phyloP scores from a whole-genome alignment of 495 filamentous ascomycete genomes.

The Neohortaea acidophila region DNA sequence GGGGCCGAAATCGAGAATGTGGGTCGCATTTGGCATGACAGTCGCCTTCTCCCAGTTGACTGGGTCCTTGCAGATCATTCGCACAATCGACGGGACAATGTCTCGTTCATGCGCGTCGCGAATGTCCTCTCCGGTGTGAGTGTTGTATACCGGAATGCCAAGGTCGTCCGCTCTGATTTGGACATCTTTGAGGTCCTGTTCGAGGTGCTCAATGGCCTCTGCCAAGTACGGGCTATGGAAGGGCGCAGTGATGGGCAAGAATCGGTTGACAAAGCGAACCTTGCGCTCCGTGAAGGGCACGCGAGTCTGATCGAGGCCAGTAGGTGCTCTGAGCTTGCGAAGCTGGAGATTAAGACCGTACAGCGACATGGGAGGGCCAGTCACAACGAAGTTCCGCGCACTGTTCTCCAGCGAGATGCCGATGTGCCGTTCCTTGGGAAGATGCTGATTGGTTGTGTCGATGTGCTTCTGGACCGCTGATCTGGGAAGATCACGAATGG shows the following conservation, averaged over 20 bases:
- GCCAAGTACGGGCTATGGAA: slow-evolving; percentile 92
- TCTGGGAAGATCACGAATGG: slow-evolving; percentile 78
- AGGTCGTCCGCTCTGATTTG: slow-evolving; percentile 51
- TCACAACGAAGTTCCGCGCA: slow-evolving; percentile 90
- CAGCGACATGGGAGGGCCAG: slow-evolving; percentile 85
- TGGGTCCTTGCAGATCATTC: slow-evolving; percentile 82
- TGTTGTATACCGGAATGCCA: slow-evolving; percentile 73
- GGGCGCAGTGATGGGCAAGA: slow-evolving; percentile 90
- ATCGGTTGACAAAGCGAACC: slow-evolving; percentile 89
- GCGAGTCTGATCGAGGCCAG: slow-evolving; percentile 87
- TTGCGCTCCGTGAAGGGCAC: slow-evolving; percentile 92
- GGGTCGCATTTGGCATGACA: slow-evolving; percentile 71
- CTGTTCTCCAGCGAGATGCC: slow-evolving; percentile 92
- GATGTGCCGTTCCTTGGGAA: slow-evolving; percentile 83
- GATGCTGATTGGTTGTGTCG: slow-evolving; percentile 86
- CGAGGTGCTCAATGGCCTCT: slow-evolving; percentile 60
- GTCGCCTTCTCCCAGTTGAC: slow-evolving; percentile 95
- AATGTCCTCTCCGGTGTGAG: slow-evolving; percentile 69
- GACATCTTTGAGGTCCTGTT: slow-evolving; percentile 74
- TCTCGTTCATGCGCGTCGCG: slow-evolving; percentile 44
- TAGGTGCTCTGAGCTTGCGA: slow-evolving; percentile 91
- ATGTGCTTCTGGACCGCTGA: slow-evolving; percentile 84
- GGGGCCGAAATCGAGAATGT: slow-evolving; percentile 90
- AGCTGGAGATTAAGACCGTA: slow-evolving; percentile 90
- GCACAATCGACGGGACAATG: slow-evolving; percentile 67